Base-by-base conservation (phyloP, 331 rosid genomes). In the Phaseolus coccineus region DNA sequence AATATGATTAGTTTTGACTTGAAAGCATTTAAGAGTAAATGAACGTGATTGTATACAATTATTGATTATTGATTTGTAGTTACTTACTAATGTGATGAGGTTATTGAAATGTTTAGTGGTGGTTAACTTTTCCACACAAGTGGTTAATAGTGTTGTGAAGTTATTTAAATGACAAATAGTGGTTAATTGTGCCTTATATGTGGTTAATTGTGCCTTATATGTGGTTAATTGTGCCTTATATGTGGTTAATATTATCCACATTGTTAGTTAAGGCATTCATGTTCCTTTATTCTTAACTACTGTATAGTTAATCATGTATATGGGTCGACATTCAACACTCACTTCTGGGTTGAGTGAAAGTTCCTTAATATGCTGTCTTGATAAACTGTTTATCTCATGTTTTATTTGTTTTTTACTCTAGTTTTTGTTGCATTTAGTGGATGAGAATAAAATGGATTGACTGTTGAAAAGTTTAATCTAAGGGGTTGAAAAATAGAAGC, bases 371-470 rank as follows among this genome's bases (percentile, higher is more conserved):
- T 48, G 25, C 16, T 65, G 15, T n/a, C n/a, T 39, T 16, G 28
- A 48, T 30, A 51, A 65, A 35, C 16, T 53, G 15, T 30, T 40
- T 73, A 63, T 73, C 35, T 80, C 37, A 22, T 39, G 55, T 52
- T 50, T 65, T 62, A 50, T 73, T 64, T 15, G 19, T 13, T 40
- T 65, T 19, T 40, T 14, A 33, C 35, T 50, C 13, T 65, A 11
- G 58, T 12, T 65, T 65, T 63, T 44, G 55, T 24, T 74, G 80
- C 59, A 44, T 57, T 48, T 67, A 35, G 14, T 30, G 6, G 65
- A 15, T 56, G 40, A 30, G 14, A 59, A 48, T 37, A 47, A 58
- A 76, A 50, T 76, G 24, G 10, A 39, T 66, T 40, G 30, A 11
- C 33, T 13, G 10, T 10, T 53, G 14, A 14, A 40, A 50, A 12